phyloP scores from a whole-genome alignment of 192 early-diverging fungal species.

The Rhizophagus clarus region DNA sequence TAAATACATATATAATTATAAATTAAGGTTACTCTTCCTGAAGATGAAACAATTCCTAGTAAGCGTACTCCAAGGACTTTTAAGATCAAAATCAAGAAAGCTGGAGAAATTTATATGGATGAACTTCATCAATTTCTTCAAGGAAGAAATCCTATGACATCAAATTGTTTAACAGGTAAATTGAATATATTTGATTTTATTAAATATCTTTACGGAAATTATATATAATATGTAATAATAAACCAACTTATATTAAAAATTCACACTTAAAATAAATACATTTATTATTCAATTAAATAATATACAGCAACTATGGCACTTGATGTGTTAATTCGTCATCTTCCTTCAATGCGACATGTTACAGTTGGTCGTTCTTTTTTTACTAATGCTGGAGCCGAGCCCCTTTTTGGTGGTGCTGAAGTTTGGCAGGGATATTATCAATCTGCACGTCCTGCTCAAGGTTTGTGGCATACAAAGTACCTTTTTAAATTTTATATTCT shows the following conservation, averaged over 20 bases:
- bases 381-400: conserved; percentile 54
- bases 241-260: too few species aligned
- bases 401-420: conserved; percentile 71
- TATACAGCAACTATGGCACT: conserved; percentile 63
- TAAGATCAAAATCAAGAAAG: conserved; percentile 64
- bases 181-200: not conserved
- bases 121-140: conserved; percentile 54
- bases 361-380: conserved; percentile 90
- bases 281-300: too few species aligned
- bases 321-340: conserved; percentile 82
- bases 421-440: conserved; percentile 93
- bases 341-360: conserved; percentile 68
- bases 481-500: not conserved
- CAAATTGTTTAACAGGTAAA: conserved; percentile 46
- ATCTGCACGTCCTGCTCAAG: conserved; percentile 73
- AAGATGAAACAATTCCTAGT: conserved; percentile 22
- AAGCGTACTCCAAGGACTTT: conserved; percentile 56
- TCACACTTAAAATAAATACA: too few species aligned
- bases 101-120: conserved; percentile 65
- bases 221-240: too few species aligned
- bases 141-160: conserved; percentile 44
- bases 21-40: conserved; percentile 42
- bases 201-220: too few species aligned
- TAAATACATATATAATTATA: not conserved
- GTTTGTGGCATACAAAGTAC: conserved; percentile 34